These are phyloP conservation scores for Pichia sp. DNA, from an alignment of 1,139 yeast genomes.

Conservation along the genomic window DNA sequence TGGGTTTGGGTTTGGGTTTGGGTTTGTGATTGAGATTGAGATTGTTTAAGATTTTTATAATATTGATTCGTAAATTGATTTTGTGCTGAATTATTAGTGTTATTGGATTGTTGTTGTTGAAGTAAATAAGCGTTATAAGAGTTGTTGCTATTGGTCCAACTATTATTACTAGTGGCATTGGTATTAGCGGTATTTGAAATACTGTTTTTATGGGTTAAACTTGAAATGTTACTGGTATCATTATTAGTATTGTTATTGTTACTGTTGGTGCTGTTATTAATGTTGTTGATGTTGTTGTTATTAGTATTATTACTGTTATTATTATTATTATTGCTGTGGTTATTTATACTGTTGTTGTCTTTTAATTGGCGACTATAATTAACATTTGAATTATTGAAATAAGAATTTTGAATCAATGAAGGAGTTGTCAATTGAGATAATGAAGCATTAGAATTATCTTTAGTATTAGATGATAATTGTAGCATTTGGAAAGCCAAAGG, in stretches of 20 bases:
- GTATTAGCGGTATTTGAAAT: background rate
- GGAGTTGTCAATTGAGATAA: constrained; percentile 11
- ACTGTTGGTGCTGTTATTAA: background rate
- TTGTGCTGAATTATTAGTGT: background rate
- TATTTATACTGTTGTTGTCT: constrained; percentile 1
- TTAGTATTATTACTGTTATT: background rate
- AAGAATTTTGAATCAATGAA: constrained; percentile 12
- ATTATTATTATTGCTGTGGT: background rate
- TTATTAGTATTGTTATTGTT: background rate
- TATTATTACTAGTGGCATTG: background rate
- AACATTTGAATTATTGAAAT: constrained; percentile 12
- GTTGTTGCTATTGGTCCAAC: constrained; percentile 3
- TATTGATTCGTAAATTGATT: background rate
- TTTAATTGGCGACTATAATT: constrained; percentile 10
- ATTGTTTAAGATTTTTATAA: background rate
- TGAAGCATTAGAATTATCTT: background rate
- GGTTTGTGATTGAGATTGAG: constrained; percentile 7
- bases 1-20: constrained; percentile 12
- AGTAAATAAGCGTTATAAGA: constrained; percentile 7
- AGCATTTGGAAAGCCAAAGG: constrained; percentile 24
- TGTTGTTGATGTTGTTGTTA: background rate
- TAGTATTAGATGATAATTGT: constrained; percentile 16
- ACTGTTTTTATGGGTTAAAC: background rate
- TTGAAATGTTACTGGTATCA: background rate
- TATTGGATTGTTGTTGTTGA: constrained; percentile 7